Evolutionary conservation across 495 filamentous ascomycete genomes (phyloP), one percentile per base, ranked within the genome.

Genomic region (Aspergillus cavernicola): DNA sequence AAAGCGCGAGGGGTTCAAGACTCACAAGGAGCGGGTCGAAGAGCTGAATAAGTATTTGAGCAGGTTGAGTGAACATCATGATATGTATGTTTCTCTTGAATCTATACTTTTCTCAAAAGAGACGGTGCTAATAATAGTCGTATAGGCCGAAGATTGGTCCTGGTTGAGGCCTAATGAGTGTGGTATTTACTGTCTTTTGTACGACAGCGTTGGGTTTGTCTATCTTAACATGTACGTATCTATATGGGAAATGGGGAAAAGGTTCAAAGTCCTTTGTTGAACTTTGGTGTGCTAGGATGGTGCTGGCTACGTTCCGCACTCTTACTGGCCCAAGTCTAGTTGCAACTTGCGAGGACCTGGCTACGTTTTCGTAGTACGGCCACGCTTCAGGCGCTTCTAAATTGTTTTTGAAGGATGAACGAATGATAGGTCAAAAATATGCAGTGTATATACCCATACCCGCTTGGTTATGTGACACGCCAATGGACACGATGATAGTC

Each of bases 21-120:
- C 91, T 35, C 93, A 98, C 64, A 98, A 97, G 68, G 86, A 98
- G 77, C 85, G 88, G 2, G 93, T 98, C 37, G 91, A 98, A 68
- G 91, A 96, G 67, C 75, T 97, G 56, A 98, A 98, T 67, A 88
- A 89, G 63, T 95, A 96, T 65, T 74, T 98, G 36, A 91, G 87
- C 55, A 85, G 85, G 55, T 71, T 98, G 64, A 95, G 89, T 70
- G 93, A 98, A 71, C 93, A 98, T 69, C 93, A 98, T 65, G 93
- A 98, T 65, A 98, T 98, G 92, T 83, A 74, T 57, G 76, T 77
- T 11, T 38, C 40, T 16, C 42, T 47, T 19, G 6, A 1, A 6
- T 39, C 9, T 45, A 12, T 31, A 10, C 24, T 45, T 24, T 46
- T 3, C 19, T 29, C 22, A 23, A 41, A 32, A 4, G 45, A 53